Base-by-base conservation (phyloP, 78 protist genomes). In the Polysphondylium violaceum region DNA sequence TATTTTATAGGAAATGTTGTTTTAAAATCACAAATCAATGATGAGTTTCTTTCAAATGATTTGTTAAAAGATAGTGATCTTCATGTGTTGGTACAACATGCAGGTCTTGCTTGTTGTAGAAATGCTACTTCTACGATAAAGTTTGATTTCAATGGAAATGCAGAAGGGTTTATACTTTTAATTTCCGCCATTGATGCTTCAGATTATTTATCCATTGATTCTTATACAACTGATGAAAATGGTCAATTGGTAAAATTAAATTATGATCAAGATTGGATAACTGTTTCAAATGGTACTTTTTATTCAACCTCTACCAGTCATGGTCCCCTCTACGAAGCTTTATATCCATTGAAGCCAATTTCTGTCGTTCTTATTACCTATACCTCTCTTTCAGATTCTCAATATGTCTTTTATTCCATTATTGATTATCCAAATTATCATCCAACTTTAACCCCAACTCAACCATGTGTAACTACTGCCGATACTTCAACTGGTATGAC, bases 401-500 rank as follows among this genome's bases (percentile, higher is more conserved):
- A 72, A 50, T 72, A 50, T 56, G 78, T 72, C 3, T 72, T 72
- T 50, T 72, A 72, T 50, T 29, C 78, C 5, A 33, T 72, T 50
- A 33, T 72, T 17, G 36, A 44, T 33, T 40, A 33, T 51, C 41
- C 59, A 29, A 50, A 19, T 9, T 44, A 14, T 47, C 7, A 4
- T 51, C 38, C 58, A 23, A 55, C 51, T 29, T 16, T 25, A 2
- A 23, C 25, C 21, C 55, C 76, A 44, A 31, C 25, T 44, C 35
- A 43, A 27, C 23, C 38, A 8, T 27, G 31, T 25, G 29, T 35
- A 64, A 64, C 72, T 36, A 64, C 72, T 33, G 50, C 68, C 25
- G 31, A 35, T 17, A 19, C 50, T 21, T 19, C n/a, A 36, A 35
- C 27, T 36, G 72, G 47, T 12, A 1, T 31, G 1, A 7, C 41